These are phyloP conservation scores for Peterozyma xylosa DNA, from an alignment of 805 yeast species.

Conservation along the genomic window DNA sequence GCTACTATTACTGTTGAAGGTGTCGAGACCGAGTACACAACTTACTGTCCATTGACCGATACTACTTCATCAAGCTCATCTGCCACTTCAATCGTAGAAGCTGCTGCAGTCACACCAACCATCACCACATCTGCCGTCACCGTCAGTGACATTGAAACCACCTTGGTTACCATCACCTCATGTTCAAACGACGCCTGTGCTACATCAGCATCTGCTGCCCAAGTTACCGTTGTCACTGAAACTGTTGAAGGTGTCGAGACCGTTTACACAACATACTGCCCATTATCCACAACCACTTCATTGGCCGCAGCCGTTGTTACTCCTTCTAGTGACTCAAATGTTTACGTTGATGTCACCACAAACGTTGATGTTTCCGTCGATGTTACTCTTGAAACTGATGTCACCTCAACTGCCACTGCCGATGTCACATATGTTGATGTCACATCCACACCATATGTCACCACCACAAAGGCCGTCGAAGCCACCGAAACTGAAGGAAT, in stretches of 20 bases:
- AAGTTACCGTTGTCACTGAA: constrained; percentile 20
- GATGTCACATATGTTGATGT: constrained; percentile 8
- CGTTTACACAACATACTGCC: constrained; percentile 32
- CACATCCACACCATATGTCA: constrained; percentile 6
- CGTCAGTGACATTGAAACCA: constrained; percentile 14
- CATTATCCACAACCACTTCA: constrained; percentile 14
- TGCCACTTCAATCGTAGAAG: constrained; percentile 12
- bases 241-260: constrained; percentile 27
- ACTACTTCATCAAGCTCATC: constrained; percentile 7
- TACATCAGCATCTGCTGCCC: constrained; percentile 14
- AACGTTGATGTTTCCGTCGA: constrained; percentile 8
- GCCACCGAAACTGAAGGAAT: constrained; percentile 18
- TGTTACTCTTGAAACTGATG: constrained; percentile 15
- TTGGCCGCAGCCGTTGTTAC: constrained; percentile 1
- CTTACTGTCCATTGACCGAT: constrained; percentile 23
- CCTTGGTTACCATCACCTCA: constrained; percentile 16
- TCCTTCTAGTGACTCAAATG: constrained; percentile 11
- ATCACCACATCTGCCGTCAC: constrained; percentile 9
- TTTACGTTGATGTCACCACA: constrained; percentile 7
- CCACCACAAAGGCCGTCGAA: constrained; percentile 15
- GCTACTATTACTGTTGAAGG: constrained; percentile 25
- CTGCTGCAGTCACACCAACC: constrained; percentile 4
- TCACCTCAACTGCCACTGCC: constrained; percentile 15
- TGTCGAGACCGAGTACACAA: constrained; percentile 26
- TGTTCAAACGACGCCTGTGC: constrained; percentile 14